phyloP scores from a whole-genome alignment of 2,329 filamentous ascomycete genomes.

The Pseudogymnoascus sp. region DNA sequence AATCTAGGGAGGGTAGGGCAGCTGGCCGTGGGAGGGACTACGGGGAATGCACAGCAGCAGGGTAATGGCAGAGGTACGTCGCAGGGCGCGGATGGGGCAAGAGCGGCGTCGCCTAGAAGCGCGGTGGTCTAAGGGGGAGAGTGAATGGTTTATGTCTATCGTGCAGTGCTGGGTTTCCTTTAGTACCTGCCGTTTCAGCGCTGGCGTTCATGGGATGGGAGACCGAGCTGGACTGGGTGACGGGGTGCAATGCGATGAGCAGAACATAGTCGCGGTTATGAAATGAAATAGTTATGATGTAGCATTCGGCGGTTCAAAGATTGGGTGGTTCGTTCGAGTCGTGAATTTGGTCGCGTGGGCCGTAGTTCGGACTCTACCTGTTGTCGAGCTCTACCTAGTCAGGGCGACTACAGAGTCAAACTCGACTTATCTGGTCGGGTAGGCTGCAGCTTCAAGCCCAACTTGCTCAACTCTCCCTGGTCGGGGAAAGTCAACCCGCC shows the following conservation, averaged over 20 bases:
- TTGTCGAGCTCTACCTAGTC: background rate
- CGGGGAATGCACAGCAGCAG: conserved; percentile 21
- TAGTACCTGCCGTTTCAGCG: conserved; percentile 12
- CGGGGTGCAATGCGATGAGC: background rate
- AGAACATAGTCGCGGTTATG: background rate
- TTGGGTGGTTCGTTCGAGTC: background rate
- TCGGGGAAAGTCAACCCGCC: too few relatives aligned
- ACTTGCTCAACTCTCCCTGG: background rate
- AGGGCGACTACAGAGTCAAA: background rate
- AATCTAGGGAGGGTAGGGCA: conserved; percentile 17
- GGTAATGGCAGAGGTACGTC: conserved; percentile 13
- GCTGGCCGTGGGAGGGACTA: conserved; percentile 22
- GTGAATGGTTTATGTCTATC: background rate
- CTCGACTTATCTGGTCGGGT: background rate
- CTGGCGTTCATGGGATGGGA: conserved; percentile 10
- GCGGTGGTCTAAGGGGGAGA: background rate
- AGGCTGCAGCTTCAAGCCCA: background rate
- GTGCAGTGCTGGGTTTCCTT: conserved; percentile 4
- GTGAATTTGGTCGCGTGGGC: background rate
- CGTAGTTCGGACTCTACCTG: background rate
- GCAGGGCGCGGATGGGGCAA: conserved; percentile 15
- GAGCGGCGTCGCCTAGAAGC: background rate
- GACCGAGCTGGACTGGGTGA: conserved; percentile 4
- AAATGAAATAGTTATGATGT: background rate
- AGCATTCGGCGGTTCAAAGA: background rate